A percentile compares a stretch with the other conserved stretches of the same genome.
Conservation (phyloP, 129 eudicot species). For the Erigeron canadensis region DNA sequence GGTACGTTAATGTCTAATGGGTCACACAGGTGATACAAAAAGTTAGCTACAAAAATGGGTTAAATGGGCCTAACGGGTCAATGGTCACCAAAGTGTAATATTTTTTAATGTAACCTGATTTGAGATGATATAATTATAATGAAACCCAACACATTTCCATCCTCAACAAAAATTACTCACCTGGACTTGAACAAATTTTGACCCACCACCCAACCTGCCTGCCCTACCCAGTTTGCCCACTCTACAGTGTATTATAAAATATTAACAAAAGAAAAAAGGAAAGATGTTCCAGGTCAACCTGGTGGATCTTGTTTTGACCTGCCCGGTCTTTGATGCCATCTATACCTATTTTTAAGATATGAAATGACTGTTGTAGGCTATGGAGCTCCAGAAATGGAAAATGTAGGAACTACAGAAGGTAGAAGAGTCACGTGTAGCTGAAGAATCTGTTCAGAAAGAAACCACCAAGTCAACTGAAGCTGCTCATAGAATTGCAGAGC, state of each 20-base stretch:
- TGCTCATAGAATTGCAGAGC: constrained; percentile 34
- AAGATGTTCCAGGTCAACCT: neutral
- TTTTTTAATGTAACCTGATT: neutral
- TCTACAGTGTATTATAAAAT: too few species aligned
- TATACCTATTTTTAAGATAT: neutral
- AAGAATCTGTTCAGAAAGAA: constrained; percentile 60
- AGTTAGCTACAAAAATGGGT: neutral
- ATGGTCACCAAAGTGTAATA: neutral
- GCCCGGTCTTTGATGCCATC: neutral
- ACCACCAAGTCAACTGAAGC: constrained; percentile 64
- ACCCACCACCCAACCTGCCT: neutral
- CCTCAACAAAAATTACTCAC: neutral
- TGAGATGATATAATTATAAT: neutral
- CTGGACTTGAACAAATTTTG: neutral
- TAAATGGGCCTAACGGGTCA: neutral
- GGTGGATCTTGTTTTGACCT: neutral
- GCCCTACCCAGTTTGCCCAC: neutral
- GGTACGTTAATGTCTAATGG: neutral
- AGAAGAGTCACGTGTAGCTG: constrained; percentile 50
- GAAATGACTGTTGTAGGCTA: constrained; percentile 43
- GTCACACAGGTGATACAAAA: neutral
- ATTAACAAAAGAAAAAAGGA: too few species aligned
- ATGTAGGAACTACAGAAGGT: constrained; percentile 56
- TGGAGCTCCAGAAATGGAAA: constrained; percentile 77
- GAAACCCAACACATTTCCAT: neutral